These are phyloP conservation scores for Pezicula carpinea DNA, from an alignment of 2,329 filamentous ascomycete genomes.

Conservation along the genomic window DNA sequence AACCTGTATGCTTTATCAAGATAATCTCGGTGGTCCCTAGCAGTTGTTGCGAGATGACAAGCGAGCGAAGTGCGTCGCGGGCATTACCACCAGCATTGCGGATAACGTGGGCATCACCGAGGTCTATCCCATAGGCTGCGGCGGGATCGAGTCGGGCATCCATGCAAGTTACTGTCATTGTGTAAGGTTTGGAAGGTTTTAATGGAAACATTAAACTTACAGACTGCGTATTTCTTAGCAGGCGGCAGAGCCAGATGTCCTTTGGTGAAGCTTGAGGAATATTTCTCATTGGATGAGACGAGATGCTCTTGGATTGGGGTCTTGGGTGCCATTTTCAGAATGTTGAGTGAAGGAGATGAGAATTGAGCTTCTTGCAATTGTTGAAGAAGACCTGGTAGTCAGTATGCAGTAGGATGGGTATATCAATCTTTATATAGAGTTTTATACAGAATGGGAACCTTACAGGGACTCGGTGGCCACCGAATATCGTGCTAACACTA, in stretches of 20 bases:
- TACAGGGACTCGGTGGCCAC: too few species aligned
- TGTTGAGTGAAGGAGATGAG: too few species aligned
- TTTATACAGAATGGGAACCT: too few species aligned
- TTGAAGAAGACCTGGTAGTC: too few species aligned
- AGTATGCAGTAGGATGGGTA: too few species aligned
- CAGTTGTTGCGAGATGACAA: constrained; percentile 75
- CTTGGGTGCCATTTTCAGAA: not conserved
- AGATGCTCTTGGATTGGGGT: constrained; percentile 49
- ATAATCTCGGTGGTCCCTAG: constrained; percentile 73
- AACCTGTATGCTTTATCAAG: constrained; percentile 47
- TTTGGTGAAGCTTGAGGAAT: constrained; percentile 57
- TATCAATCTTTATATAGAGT: too few species aligned
- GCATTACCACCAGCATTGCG: constrained; percentile 68
- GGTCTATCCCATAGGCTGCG: constrained; percentile 62
- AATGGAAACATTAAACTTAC: constrained; percentile 34
- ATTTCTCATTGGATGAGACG: constrained; percentile 51
- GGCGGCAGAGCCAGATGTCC: constrained; percentile 65
- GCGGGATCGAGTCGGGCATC: constrained; percentile 69
- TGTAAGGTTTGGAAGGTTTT: constrained; percentile 9
- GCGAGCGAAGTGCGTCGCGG: constrained; percentile 65
- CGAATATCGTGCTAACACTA: too few species aligned
- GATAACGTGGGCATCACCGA: constrained; percentile 76
- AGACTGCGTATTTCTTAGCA: constrained; percentile 61
- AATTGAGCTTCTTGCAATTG: too few species aligned
- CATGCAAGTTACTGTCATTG: constrained; percentile 66